Base-by-base conservation (phyloP, 164 flowering plant genomes). In the Chloranthus sessilifolius region DNA sequence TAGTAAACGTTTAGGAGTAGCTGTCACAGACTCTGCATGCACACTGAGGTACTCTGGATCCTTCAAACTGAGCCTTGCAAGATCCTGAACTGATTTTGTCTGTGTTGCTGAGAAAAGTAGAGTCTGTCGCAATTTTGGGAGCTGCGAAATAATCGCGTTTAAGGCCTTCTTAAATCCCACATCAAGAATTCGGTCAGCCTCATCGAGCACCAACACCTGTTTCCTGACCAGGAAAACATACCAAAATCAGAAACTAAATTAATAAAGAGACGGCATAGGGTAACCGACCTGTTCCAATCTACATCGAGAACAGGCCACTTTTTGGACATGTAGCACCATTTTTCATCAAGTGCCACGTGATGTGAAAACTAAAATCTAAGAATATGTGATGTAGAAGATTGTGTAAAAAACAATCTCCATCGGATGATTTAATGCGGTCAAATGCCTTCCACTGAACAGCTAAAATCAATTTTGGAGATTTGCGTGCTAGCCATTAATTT, bases 181-280 rank as follows among this genome's bases (percentile, higher is more conserved):
- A 66, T 92, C 99, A 70, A 92, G 96, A 52, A 88, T 65, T 26
- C 96, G 91, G 66, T 94, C 99, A 46, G 97, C 99, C 82, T 89
- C 99, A 69, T 89, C 99, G 61, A 94, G 89, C 57, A 92, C 95
- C 67, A 92, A 67, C 55, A 84, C 75, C 97, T 89, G 95, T 74
- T 74, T 64, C 59, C 70, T 60, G 66, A 56, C 68, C 62, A 72
- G 60, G 47, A 72, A 75, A 30, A 52, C 34, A 11, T 28, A 50
- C 57, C 62, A 60, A 47, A 58, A 65, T 72, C 73, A 78, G 62
- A 42, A 63, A 43, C 54, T 29, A 23, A 41, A 36, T n/a, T n/a
- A n/a, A n/a, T n/a, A n/a, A n/a, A n/a, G n/a, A n/a, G n/a, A n/a
- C 44, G 23, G 20, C 22, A n/a, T n/a, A n/a, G n/a, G n/a, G n/a